Conservation (phyloP, 768 basidiomycete species). For the Termitomyces sp. region DNA sequence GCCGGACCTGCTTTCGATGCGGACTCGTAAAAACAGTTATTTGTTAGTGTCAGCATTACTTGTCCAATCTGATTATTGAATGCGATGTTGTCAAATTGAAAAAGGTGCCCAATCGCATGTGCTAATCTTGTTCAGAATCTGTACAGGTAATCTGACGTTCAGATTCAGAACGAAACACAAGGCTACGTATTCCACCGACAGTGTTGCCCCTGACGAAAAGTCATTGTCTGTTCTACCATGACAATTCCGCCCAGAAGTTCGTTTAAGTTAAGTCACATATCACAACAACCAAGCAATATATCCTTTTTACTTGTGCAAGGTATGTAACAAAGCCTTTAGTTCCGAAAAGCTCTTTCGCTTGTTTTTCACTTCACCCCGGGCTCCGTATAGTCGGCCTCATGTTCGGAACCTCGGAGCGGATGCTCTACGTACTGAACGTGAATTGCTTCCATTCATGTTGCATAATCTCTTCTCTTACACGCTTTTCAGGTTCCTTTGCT, state of each 20-base stretch:
- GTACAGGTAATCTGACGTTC: not conserved
- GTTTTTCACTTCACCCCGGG: not conserved
- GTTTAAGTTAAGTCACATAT: not conserved
- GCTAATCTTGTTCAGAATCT: not conserved
- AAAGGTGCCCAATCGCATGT: not conserved
- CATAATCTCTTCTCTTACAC: not conserved
- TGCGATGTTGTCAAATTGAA: too few species aligned
- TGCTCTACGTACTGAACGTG: not conserved
- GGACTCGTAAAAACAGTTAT: not conserved
- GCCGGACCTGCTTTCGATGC: not conserved
- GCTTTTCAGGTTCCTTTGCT: not conserved
- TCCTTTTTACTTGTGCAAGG: not conserved
- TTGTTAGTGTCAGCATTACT: not conserved
- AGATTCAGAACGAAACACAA: not conserved
- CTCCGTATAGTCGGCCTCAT: not conserved
- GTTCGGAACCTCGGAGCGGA: not conserved
- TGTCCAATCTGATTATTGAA: not conserved
- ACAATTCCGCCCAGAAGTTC: not conserved
- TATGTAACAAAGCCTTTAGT: not conserved
- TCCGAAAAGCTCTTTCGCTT: not conserved
- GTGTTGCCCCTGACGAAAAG: not conserved
- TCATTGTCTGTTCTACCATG: not conserved
- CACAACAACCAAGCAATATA: slow-evolving; percentile 1
- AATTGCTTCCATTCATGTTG: slow-evolving; percentile 3
- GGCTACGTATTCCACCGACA: not conserved